These are phyloP conservation scores for Teratosphaeria pseudoeucalypti DNA, from an alignment of 2,329 filamentous ascomycete genomes.

Conservation along the genomic window DNA sequence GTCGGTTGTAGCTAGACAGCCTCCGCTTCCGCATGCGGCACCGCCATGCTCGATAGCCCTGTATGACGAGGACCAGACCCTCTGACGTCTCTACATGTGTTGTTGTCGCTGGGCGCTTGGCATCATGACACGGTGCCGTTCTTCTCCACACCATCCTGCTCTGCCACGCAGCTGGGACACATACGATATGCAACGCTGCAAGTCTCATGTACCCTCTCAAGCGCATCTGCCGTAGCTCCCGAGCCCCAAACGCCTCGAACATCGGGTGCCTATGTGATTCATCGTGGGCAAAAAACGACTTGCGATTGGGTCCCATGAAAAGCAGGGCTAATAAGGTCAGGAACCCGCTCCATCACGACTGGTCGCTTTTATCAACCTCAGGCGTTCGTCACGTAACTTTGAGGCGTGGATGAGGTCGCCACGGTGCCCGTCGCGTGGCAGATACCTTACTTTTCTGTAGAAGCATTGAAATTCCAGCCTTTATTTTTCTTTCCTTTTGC, in stretches of 20 bases:
- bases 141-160: background rate
- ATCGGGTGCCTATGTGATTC: slow-evolving; percentile 2
- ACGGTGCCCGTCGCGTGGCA: background rate
- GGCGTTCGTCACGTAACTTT: slow-evolving; percentile 8
- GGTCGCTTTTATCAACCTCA: background rate
- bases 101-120: background rate
- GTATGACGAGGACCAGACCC: no score
- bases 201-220: background rate
- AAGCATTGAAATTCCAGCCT: background rate
- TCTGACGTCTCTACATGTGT: background rate
- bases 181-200: background rate
- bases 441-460: no score
- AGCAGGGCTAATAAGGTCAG: slow-evolving; percentile 6
- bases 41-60: no score
- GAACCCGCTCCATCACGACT: slow-evolving; percentile 6
- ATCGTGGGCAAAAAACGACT: no score
- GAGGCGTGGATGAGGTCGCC: background rate
- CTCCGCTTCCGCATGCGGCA: no score
- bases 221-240: slow-evolving; percentile 3
- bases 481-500: background rate
- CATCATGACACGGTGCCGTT: background rate
- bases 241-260: slow-evolving; percentile 5
- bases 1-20: no score
- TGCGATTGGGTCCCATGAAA: slow-evolving; percentile 3
- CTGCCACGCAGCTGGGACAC: background rate